These are phyloP conservation scores for Pulveroboletus sp. DNA, from an alignment of 768 basidiomycete genomes.

Conservation along the genomic window DNA sequence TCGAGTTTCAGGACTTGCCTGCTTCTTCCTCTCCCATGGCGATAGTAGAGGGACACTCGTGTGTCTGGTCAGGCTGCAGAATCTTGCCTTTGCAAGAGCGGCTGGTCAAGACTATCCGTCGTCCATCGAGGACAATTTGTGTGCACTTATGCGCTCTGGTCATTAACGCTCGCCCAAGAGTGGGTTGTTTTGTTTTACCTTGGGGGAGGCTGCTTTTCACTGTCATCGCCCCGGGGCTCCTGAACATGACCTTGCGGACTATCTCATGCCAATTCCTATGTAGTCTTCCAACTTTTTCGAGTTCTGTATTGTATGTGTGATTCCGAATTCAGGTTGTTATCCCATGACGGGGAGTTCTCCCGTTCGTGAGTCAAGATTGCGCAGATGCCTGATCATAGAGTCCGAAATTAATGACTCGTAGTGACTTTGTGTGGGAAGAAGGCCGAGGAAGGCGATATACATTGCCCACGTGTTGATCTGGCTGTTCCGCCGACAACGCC, in stretches of 20 bases:
- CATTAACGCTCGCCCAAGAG: conserved; percentile 17
- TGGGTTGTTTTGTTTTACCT: conserved; percentile 20
- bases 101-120: conserved; percentile 17
- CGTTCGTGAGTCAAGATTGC: conserved; percentile 13
- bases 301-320: too few species aligned
- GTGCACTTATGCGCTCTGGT: conserved; percentile 22
- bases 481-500: too few species aligned
- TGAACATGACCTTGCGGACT: conserved; percentile 24
- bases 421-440: too few species aligned
- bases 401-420: not conserved
- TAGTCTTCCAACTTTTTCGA: too few species aligned
- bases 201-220: conserved; percentile 16
- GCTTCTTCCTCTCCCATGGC: conserved; percentile 16
- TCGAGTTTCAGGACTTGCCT: conserved; percentile 18
- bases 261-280: conserved; percentile 26
- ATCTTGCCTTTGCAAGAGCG: conserved; percentile 20
- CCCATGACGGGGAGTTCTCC: too few species aligned
- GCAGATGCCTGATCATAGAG: conserved; percentile 7
- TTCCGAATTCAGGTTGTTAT: conserved; percentile 7
- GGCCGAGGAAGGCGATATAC: too few species aligned
- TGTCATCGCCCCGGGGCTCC: conserved; percentile 7
- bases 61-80: conserved; percentile 24
- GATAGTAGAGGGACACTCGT: conserved; percentile 18
- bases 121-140: conserved; percentile 23
- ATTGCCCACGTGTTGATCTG: too few species aligned